Conservation (phyloP, 2,329 filamentous ascomycete species). For the Eurotiales sp. region DNA sequence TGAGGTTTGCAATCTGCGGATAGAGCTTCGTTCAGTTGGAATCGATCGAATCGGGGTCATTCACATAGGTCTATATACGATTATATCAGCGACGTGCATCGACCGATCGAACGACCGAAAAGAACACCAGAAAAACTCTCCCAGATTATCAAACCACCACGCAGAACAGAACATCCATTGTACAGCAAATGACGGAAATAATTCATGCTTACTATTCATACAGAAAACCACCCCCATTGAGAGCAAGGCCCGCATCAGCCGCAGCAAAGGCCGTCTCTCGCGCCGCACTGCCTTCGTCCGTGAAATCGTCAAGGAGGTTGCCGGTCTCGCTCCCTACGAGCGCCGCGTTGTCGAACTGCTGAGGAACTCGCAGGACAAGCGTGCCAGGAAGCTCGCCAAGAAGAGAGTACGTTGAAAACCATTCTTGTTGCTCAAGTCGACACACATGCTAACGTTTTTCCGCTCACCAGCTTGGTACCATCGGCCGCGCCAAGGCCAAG, state of each 20-base stretch:
- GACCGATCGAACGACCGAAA: neutral
- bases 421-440: conserved; percentile 22
- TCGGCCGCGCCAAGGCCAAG: conserved; percentile 98
- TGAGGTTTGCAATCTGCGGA: neutral
- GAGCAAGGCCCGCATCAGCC: conserved; percentile 74
- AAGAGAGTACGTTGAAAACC: conserved; percentile 75
- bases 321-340: conserved; percentile 93
- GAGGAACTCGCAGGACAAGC: conserved; percentile 99
- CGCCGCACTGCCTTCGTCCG: conserved; percentile 96
- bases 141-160: no score
- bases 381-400: conserved; percentile 98
- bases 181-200: no score
- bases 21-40: no score
- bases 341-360: conserved; percentile 98
- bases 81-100: no score
- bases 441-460: conserved; percentile 6
- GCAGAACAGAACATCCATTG: no score
- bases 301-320: conserved; percentile 97
- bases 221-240: conserved; percentile 77
- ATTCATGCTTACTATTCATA: no score
- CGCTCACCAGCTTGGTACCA: conserved; percentile 82
- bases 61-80: no score
- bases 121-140: no score
- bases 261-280: conserved; percentile 92
- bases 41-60: no score